Evolutionary conservation across 768 basidiomycete genomes (phyloP).

Genomic region (Rhodotorula babjevae): DNA sequence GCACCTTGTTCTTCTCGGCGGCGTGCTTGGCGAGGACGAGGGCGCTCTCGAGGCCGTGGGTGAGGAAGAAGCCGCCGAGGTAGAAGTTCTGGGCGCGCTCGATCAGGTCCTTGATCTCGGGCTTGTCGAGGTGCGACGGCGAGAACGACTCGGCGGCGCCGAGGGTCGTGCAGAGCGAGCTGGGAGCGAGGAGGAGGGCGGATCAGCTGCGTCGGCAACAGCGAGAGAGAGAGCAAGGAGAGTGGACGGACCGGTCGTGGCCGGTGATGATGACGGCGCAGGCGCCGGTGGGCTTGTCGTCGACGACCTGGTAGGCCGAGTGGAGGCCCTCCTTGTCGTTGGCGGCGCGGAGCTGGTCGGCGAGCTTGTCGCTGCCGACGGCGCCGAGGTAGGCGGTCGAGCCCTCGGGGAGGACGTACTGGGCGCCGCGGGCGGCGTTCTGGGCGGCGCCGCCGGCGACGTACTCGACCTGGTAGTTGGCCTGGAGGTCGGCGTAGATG

Average conservation of each 20-base stretch:
- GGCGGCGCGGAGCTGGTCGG: conserved; percentile 77
- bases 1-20: conserved; percentile 67
- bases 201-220: background rate
- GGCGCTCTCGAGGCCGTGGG: conserved; percentile 73
- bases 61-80: conserved; percentile 95
- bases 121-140: conserved; percentile 68
- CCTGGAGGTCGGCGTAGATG: conserved; percentile 85
- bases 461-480: conserved; percentile 70
- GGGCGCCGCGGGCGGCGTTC: conserved; percentile 88
- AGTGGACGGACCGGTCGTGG: conserved; percentile 67
- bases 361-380: conserved; percentile 89
- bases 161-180: conserved; percentile 87
- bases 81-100: conserved; percentile 81
- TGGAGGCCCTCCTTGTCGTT: conserved; percentile 88
- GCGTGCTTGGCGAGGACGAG: conserved; percentile 73
- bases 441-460: conserved; percentile 97
- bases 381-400: conserved; percentile 92
- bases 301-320: conserved; percentile 81
- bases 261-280: conserved; percentile 94
- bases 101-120: conserved; percentile 69
- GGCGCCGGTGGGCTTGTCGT: conserved; percentile 85
- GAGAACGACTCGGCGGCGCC: conserved; percentile 87
- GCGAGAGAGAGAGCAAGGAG: background rate
- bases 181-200: conserved; percentile 43
- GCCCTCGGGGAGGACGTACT: conserved; percentile 84